These are phyloP conservation scores for Penicillium paxilli DNA, from an alignment of 495 filamentous ascomycete species.

Conservation along the genomic window DNA sequence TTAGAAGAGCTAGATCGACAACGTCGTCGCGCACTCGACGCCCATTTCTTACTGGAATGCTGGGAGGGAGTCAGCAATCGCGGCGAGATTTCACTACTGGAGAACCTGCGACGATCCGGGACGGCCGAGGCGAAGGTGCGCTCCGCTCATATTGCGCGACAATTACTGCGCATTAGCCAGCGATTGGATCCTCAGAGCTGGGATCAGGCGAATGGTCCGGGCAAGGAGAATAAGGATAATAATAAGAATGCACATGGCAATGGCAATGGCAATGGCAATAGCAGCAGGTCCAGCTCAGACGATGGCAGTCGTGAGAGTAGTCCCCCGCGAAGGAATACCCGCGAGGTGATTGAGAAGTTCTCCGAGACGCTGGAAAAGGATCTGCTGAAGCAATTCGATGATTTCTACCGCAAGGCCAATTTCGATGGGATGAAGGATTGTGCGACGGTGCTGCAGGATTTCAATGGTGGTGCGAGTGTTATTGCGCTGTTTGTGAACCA, in stretches of 20 bases:
- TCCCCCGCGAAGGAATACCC: conserved; percentile 61
- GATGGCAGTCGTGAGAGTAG: conserved; percentile 37
- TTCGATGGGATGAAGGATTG: conserved; percentile 96
- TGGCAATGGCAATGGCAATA: neutral
- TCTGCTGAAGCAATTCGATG: conserved; percentile 92
- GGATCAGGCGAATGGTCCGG: conserved; percentile 55
- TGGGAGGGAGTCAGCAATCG: conserved; percentile 90
- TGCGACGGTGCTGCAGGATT: conserved; percentile 90
- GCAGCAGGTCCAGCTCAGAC: neutral
- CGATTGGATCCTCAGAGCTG: conserved; percentile 75
- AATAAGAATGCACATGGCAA: conserved; percentile 49
- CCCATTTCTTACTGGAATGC: conserved; percentile 91
- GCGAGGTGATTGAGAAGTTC: conserved; percentile 94
- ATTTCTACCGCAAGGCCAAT: conserved; percentile 89
- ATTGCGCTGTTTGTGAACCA: conserved; percentile 97
- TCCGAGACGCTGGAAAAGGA: conserved; percentile 95
- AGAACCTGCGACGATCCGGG: conserved; percentile 76
- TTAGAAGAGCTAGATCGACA: conserved; percentile 94
- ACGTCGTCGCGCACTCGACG: conserved; percentile 83
- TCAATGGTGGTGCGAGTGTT: conserved; percentile 91
- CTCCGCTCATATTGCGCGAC: conserved; percentile 86
- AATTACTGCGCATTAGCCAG: conserved; percentile 84
- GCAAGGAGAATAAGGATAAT: conserved; percentile 22
- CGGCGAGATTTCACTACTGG: conserved; percentile 74
- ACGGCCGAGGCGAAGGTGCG: conserved; percentile 83